Evolutionary conservation across 306 rosid species (phyloP), one percentile per base, ranked within the genome.

Genomic region (Lablab purpureus): DNA sequence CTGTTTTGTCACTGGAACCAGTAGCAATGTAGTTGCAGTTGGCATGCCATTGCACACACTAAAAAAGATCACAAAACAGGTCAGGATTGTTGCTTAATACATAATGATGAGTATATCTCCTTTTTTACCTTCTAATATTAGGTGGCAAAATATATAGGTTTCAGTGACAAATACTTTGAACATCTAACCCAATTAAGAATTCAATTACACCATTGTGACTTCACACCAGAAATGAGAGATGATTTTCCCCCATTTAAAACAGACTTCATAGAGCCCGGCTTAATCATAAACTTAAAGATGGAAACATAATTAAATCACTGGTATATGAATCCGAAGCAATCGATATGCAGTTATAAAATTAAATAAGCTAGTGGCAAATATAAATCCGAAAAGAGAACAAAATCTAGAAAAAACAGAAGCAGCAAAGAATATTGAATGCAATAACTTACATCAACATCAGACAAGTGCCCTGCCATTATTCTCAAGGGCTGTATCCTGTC

Each of bases 1-100:
- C 99, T 18, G 97, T 93, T 86, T 93, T 96, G 86, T 96, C 99
- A 77, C 98, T 96, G 41, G 98, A 96, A 41, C 99, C 99, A 22
- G 99, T 93, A 28, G 98, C 97, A 25, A 96, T 87, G 87, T 96
- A 96, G 90, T 96, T 96, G 96, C 99, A 96, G 92, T 96, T 96
- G 87, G 84, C 88, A 82, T 96, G 99, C 99, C 99, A 96, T 86
- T 96, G 99, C 69, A 96, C 96, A 59, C 98, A 92, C 99, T 90
- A 70, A 6, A 74, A 54, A 67, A 70, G 67, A 65, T 23, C 14
- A 80, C 30, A 50, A 37, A 75, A 79, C 47, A 71, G 46, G 74
- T 54, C 43, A 80, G 37, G 65, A 50, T 59, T 25, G 47, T 67
- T 15, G 46, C 34, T 69, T 15, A 43, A 56, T 10, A 47, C 46